A percentile compares a stretch with the other conserved stretches of the same genome.
Evolutionary conservation across 1,284 basidiomycete genomes (phyloP).

Genomic region (Ceratobasidium sp.): DNA sequence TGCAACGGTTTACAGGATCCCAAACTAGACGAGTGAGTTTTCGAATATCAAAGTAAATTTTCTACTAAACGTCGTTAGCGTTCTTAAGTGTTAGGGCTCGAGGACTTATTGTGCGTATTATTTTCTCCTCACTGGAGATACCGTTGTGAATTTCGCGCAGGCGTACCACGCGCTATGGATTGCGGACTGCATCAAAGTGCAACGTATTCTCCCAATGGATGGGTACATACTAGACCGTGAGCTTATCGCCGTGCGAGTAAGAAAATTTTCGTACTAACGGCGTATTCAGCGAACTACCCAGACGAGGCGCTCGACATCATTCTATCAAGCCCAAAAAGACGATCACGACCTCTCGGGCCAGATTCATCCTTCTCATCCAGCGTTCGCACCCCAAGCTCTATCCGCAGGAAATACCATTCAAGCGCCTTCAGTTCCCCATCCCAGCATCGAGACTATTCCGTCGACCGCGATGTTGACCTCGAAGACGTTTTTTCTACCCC

Average conservation of each 20-base stretch:
- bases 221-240: conserved; percentile 33
- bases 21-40: conserved; percentile 38
- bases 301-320: conserved; percentile 29
- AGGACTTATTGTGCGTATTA: conserved; percentile 31
- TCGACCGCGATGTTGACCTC: conserved; percentile 25
- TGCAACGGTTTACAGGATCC: conserved; percentile 41
- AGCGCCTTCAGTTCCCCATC: not conserved
- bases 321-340: conserved; percentile 25
- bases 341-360: conserved; percentile 8
- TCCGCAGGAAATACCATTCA: not conserved
- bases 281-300: not conserved
- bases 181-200: conserved; percentile 22
- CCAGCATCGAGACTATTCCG: conserved; percentile 3
- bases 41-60: not conserved
- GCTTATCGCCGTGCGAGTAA: not conserved
- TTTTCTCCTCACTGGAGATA: no score
- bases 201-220: conserved; percentile 26
- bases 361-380: conserved; percentile 11
- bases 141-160: not conserved
- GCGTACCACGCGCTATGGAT: conserved; percentile 43
- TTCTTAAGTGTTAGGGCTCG: conserved; percentile 31
- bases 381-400: not conserved
- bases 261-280: not conserved
- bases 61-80: conserved; percentile 28
- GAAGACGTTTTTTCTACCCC: conserved; percentile 32